phyloP scores from a whole-genome alignment of 345 rosid genomes.

The Corchorus olitorius region DNA sequence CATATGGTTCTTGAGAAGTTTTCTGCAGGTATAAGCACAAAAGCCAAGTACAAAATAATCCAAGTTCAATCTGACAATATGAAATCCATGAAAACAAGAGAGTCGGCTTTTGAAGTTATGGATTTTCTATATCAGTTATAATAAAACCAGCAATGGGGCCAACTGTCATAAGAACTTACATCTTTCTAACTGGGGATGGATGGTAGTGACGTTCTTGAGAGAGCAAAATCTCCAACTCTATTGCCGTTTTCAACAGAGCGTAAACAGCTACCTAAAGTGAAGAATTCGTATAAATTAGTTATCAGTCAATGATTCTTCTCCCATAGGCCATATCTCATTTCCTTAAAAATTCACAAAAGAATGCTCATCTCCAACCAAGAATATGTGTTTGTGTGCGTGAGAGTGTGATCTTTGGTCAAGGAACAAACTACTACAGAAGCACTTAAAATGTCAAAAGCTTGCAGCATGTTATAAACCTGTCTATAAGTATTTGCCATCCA shows the following conservation, averaged over 20 bases:
- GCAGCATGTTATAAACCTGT: neutral
- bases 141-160: neutral
- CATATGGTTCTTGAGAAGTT: slow-evolving; percentile 8
- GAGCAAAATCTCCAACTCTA: slow-evolving; percentile 67
- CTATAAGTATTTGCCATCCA: slow-evolving; percentile 3
- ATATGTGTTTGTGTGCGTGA: neutral
- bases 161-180: slow-evolving; percentile 37
- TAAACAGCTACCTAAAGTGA: slow-evolving; percentile 68
- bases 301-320: slow-evolving; percentile 32
- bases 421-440: slow-evolving; percentile 20
- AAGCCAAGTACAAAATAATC: neutral
- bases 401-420: slow-evolving; percentile 18
- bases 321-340: slow-evolving; percentile 19
- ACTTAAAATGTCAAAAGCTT: neutral
- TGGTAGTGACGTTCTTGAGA: slow-evolving; percentile 55
- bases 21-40: neutral
- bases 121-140: neutral
- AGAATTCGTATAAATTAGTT: slow-evolving; percentile 31
- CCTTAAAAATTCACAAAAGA: slow-evolving; percentile 26
- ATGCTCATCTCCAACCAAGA: slow-evolving; percentile 21
- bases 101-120: neutral
- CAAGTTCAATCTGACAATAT: neutral
- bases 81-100: neutral
- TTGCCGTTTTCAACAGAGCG: slow-evolving; percentile 56
- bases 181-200: slow-evolving; percentile 48